phyloP scores from a whole-genome alignment of 257 asterid species.

The Forsythia viridissima region DNA sequence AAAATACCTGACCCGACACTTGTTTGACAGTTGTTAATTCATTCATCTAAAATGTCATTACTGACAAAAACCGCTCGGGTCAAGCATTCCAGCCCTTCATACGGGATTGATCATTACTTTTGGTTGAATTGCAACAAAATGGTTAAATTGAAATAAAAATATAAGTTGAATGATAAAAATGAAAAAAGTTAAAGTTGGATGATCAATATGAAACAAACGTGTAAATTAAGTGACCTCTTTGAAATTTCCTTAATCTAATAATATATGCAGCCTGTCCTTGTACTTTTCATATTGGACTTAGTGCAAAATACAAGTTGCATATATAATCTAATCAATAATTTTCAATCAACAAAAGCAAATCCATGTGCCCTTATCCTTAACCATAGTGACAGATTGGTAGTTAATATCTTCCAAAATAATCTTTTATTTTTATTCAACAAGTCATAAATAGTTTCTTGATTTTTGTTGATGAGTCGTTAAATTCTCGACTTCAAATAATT shows the following conservation, averaged over 20 bases:
- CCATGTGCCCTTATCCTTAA: not conserved
- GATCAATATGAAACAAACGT: not conserved
- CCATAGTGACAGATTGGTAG: not conserved
- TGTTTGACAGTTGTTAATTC: no score
- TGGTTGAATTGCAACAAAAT: not conserved
- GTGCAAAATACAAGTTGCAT: not conserved
- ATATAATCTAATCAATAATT: not conserved
- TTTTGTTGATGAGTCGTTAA: not conserved
- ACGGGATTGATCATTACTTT: not conserved
- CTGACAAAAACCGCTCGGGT: no score
- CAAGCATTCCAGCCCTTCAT: no score
- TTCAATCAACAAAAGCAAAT: not conserved
- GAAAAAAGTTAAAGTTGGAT: not conserved
- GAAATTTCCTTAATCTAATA: not conserved
- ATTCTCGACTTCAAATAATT: not conserved
- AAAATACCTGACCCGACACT: no score
- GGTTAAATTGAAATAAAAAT: not conserved
- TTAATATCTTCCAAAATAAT: not conserved
- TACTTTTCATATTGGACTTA: not conserved
- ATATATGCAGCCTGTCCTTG: not conserved
- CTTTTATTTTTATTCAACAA: not conserved
- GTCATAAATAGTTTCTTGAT: not conserved
- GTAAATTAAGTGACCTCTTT: not conserved
- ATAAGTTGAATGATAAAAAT: not conserved
- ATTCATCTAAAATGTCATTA: no score